Evolutionary conservation across 2,329 filamentous ascomycete genomes (phyloP), one percentile per base, ranked within the genome.

Genomic region (Exutisphaerella laricina): DNA sequence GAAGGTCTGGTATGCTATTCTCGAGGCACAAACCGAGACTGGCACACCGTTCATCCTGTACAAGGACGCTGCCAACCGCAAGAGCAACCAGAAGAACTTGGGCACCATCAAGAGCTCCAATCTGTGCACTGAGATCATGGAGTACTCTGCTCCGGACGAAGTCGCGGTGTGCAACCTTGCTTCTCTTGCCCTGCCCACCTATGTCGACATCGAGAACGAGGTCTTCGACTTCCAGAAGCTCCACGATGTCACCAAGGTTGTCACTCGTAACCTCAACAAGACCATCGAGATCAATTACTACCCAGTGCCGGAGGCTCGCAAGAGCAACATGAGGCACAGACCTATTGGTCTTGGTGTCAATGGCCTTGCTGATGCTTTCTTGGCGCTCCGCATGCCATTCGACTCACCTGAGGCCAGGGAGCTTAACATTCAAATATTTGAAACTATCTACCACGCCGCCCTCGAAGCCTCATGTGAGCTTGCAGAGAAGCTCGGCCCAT

Each of bases 11-110:
- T 97, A 97, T 66, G 88, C 90, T 55, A 95, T 98, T 54, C 79
- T 98, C 35, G 92, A 98, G 72, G 87, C 92, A 37, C 92, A 98
- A 74, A 97, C 90, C 23, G 92, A 98, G 80, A 98, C 92, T 33
- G 92, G 92, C 58, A 97, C 94, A 70, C 92, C 92, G 36, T 98
- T 95, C 73, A 98, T 98, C 88, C 82, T 97, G 48, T 98, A 98
- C 82, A 98, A 98, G 78, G 92, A 98, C 70, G 79, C 83, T 62
- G 90, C 85, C 80, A 98, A 98, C 80, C 82, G 82, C 67, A 98
- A 98, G 84, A 96, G 89, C 77, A 98, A 98, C 79, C 92, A 98
- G 75, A 97, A 98, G 84, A 98, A 98, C 71, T 78, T 98, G 22
- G 92, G 92, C 55, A 96, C 89, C 50, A 98, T 98, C 60, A 88